Percentiles rank a stretch among this genome's conserved stretches.
Conservation (phyloP, 2,329 filamentous ascomycete genomes). For the Diaporthe eres region DNA sequence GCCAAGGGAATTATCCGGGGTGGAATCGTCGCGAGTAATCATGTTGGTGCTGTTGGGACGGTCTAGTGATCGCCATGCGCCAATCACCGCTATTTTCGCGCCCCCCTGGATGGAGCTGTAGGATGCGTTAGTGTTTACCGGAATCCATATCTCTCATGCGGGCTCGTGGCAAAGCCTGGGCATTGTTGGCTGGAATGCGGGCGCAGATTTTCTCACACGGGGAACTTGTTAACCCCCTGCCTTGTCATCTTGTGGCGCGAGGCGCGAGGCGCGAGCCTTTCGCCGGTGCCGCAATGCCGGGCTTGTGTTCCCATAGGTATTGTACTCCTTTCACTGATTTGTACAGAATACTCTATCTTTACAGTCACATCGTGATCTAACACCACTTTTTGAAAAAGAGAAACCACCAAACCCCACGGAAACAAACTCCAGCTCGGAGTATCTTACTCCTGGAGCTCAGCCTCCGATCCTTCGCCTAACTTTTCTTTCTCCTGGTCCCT, state of each 20-base stretch:
- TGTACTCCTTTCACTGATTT: too few species aligned
- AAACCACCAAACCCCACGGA: not conserved
- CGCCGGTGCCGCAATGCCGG: not conserved
- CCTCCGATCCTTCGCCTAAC: conserved; percentile 27
- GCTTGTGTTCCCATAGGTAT: not conserved
- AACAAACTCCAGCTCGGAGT: not conserved
- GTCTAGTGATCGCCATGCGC: not conserved
- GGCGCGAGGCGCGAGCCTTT: not conserved
- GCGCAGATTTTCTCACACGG: not conserved
- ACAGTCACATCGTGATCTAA: not conserved
- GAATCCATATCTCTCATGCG: not conserved
- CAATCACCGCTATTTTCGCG: not conserved
- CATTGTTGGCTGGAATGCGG: not conserved
- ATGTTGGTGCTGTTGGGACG: not conserved
- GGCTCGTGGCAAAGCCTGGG: not conserved
- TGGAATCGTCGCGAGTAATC: not conserved
- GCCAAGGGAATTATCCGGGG: not conserved
- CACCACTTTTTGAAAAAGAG: not conserved
- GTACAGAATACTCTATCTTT: not conserved
- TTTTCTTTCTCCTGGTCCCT: conserved; percentile 46
- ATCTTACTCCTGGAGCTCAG: not conserved
- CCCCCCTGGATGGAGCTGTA: not conserved
- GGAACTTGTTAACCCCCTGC: not conserved
- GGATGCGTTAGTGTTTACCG: not conserved
- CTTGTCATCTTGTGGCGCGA: not conserved